Percentiles rank a stretch among this genome's conserved stretches.
Evolutionary conservation across 116 monocot species (phyloP).

Genomic region (Posidonia oceanica): DNA sequence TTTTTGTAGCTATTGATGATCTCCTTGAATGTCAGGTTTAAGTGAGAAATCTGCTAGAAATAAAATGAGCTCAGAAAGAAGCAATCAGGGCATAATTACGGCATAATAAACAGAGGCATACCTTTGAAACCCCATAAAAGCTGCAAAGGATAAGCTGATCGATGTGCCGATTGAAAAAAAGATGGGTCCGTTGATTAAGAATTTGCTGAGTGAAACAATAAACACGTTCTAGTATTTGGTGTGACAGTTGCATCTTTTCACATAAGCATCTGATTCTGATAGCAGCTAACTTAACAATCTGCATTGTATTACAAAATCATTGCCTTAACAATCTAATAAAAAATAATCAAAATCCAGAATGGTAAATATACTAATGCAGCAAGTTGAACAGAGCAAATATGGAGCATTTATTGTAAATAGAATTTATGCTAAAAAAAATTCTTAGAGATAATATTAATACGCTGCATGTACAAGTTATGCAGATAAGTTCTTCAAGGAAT

Average conservation of each 20-base stretch:
- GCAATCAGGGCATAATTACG: neutral
- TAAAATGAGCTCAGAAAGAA: conserved; percentile 11
- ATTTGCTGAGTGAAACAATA: conserved; percentile 79
- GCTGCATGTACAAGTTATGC: no score
- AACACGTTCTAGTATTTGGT: conserved; percentile 55
- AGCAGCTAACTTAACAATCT: conserved; percentile 93
- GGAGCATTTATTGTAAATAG: no score
- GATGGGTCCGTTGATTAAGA: conserved; percentile 47
- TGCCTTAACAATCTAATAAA: neutral
- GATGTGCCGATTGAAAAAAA: conserved; percentile 89
- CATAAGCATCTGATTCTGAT: conserved; percentile 80
- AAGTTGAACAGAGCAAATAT: no score
- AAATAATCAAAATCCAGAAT: neutral
- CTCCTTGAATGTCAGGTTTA: conserved; percentile 71
- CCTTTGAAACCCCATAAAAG: conserved; percentile 94
- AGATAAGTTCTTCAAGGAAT: no score
- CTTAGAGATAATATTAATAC: no score
- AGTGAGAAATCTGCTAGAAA: conserved; percentile 49
- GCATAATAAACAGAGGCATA: conserved; percentile 9
- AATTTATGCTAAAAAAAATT: no score
- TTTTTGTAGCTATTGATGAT: conserved; percentile 80
- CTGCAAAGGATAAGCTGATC: conserved; percentile 94
- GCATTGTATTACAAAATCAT: conserved; percentile 4
- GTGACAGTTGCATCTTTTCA: conserved; percentile 63
- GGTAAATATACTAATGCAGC: no score